Evolutionary conservation across 2,329 filamentous ascomycete species (phyloP), one percentile per base, ranked within the genome.

Genomic region (Alternaria hordeiaustralica): DNA sequence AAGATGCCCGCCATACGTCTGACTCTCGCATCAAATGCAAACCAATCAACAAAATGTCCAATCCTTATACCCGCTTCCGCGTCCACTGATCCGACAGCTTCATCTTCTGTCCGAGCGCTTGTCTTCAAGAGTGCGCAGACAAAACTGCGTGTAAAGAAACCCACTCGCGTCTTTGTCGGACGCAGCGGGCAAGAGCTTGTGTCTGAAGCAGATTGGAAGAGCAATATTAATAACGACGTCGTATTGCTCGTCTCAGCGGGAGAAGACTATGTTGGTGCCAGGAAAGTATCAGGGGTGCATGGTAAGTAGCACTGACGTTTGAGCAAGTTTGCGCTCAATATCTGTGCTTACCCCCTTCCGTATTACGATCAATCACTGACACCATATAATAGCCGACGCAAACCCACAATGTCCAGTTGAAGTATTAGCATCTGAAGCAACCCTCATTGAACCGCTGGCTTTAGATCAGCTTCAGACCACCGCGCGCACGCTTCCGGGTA

Each of bases 401-500:
- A 71, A 72, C 25, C 66, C 57, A 2, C 20, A 66, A 13, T 76
- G 69, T 44, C 60, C 68, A 28, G 45, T 74, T 54, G 47, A 66
- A 21, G 20, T 75, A 13, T 70, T 81, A 43, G 72, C 77, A 11
- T 64, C 70, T 0, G 67, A 71, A 9, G 70, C 76, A n/a, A 41
- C 36, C 36, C 58, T 64, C 9, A 62, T 79, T 25, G 78, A 81
- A 45, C 53, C 71, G 7, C 67, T 75, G 9, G 68, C 78, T 3
- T 55, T 79, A 6, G 68, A 60, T 3, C 80, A 81, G 49, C 60
- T 81, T 21, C 65, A 68, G 15, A 71, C 68, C 7, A 77, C 75
- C 26, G 78, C 78, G 2, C 65, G 62, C 15, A 73, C 73, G 10
- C 69, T 81, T 12, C 75, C 78, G 2, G 79, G 79, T 1, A 77